phyloP scores from a whole-genome alignment of 2,329 filamentous ascomycete genomes.

The Chrysosporium queenslandicum region DNA sequence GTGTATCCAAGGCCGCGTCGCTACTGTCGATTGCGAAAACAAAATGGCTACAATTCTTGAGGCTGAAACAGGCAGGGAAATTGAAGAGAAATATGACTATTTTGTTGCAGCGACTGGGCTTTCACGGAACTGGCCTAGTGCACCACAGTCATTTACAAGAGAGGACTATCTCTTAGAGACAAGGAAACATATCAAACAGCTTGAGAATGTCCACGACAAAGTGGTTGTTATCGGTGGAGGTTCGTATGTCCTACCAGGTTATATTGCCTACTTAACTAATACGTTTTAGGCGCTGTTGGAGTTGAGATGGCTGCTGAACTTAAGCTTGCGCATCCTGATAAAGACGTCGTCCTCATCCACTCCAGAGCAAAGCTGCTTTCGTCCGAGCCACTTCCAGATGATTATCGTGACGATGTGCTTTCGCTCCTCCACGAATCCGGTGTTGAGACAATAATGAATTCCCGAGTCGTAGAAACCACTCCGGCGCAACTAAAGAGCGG shows the following conservation, averaged over 20 bases:
- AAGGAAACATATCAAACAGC: slow-evolving; percentile 48
- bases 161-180: slow-evolving; percentile 56
- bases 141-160: slow-evolving; percentile 55
- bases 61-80: slow-evolving; percentile 35
- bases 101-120: slow-evolving; percentile 64
- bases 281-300: slow-evolving; percentile 55
- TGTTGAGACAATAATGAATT: slow-evolving; percentile 55
- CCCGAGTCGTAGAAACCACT: slow-evolving; percentile 40
- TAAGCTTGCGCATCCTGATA: slow-evolving; percentile 54
- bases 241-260: slow-evolving; percentile 22
- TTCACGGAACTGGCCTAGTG: slow-evolving; percentile 59
- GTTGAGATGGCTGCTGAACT: slow-evolving; percentile 75
- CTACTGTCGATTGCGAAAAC: slow-evolving; percentile 47
- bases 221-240: slow-evolving; percentile 66
- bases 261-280: background rate
- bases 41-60: slow-evolving; percentile 52
- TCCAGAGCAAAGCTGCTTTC: slow-evolving; percentile 61
- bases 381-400: slow-evolving; percentile 59
- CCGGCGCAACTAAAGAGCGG: slow-evolving; percentile 36
- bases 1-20: slow-evolving; percentile 57
- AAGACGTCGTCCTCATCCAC: slow-evolving; percentile 63
- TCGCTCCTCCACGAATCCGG: slow-evolving; percentile 51
- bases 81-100: slow-evolving; percentile 54
- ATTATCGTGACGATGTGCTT: slow-evolving; percentile 54
- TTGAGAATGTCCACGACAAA: slow-evolving; percentile 45